Evolutionary conservation across 1,284 basidiomycete genomes (phyloP).

Genomic region (Boletus subluridellus): DNA sequence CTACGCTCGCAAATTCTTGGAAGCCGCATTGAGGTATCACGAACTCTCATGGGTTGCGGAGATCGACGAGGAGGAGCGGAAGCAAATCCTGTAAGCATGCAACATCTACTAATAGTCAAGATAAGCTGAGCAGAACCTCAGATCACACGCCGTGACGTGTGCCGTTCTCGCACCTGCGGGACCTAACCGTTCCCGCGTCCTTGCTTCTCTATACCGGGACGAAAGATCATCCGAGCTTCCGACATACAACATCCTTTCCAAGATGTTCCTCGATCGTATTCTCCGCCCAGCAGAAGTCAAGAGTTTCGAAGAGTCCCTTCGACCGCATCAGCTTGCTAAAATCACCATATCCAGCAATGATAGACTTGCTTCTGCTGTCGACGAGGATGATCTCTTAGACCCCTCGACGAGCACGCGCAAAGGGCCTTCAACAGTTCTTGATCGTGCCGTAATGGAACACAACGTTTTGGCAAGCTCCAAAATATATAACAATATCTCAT

Average conservation of each 20-base stretch:
- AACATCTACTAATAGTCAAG: not conserved
- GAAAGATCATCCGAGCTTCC: conserved; percentile 80
- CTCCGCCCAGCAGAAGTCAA: conserved; percentile 85
- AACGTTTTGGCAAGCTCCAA: conserved; percentile 94
- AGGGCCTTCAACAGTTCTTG: conserved; percentile 92
- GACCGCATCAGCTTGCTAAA: conserved; percentile 89
- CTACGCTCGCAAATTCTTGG: conserved; percentile 86
- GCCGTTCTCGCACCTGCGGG: conserved; percentile 97
- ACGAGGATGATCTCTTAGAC: conserved; percentile 52
- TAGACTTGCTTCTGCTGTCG: conserved; percentile 61
- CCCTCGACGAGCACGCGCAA: conserved; percentile 67
- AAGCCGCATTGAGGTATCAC: conserved; percentile 93
- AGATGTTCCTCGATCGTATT: conserved; percentile 98
- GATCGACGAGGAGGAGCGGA: conserved; percentile 87
- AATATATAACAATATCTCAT: conserved; percentile 93
- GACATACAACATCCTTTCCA: conserved; percentile 87
- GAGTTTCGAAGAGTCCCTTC: conserved; percentile 84
- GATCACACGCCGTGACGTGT: conserved; percentile 88
- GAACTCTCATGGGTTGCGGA: conserved; percentile 86
- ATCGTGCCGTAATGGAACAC: conserved; percentile 97
- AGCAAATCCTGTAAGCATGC: conserved; percentile 72
- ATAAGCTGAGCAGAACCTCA: conserved; percentile 35
- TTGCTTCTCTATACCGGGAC: conserved; percentile 91
- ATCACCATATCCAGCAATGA: conserved; percentile 81
- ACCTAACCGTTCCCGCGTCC: conserved; percentile 87